A percentile compares a stretch with the other conserved stretches of the same genome.
Evolutionary conservation across 2,329 filamentous ascomycete species (phyloP).

Genomic region (Phaeomoniella chlamydospora): DNA sequence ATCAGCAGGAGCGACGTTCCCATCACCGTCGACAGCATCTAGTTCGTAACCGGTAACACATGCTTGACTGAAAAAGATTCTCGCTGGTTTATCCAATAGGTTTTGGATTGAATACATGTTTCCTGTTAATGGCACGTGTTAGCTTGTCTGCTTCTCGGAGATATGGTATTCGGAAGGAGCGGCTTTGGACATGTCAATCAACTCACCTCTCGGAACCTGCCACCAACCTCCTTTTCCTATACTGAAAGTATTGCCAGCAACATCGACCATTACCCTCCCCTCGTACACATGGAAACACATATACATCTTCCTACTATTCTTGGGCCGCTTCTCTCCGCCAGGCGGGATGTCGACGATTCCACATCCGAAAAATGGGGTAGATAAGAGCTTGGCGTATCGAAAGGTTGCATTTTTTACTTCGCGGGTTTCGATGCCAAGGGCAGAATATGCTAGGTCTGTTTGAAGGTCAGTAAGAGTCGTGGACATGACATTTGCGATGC

Average conservation of each 20-base stretch:
- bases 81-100: conserved; percentile 46
- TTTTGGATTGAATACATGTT: conserved; percentile 91
- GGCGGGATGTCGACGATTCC: conserved; percentile 82
- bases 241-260: conserved; percentile 57
- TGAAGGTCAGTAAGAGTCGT: background rate
- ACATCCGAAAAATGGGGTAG: conserved; percentile 71
- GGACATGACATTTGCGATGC: background rate
- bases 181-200: conserved; percentile 6
- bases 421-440: conserved; percentile 39
- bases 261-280: conserved; percentile 66
- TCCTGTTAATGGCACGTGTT: conserved; percentile 36
- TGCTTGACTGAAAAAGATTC: conserved; percentile 86
- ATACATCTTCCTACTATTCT: conserved; percentile 92
- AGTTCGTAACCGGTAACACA: conserved; percentile 44
- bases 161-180: background rate
- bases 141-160: background rate
- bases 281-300: conserved; percentile 88
- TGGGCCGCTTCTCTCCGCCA: conserved; percentile 68
- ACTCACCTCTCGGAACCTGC: conserved; percentile 86
- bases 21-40: too few relatives aligned
- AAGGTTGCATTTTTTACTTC: conserved; percentile 56
- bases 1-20: too few relatives aligned
- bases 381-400: conserved; percentile 77
- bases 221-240: conserved; percentile 81
- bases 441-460: conserved; percentile 45